Evolutionary conservation across 192 early-diverging fungal genomes (phyloP).

Genomic region (Coemansia sp.): DNA sequence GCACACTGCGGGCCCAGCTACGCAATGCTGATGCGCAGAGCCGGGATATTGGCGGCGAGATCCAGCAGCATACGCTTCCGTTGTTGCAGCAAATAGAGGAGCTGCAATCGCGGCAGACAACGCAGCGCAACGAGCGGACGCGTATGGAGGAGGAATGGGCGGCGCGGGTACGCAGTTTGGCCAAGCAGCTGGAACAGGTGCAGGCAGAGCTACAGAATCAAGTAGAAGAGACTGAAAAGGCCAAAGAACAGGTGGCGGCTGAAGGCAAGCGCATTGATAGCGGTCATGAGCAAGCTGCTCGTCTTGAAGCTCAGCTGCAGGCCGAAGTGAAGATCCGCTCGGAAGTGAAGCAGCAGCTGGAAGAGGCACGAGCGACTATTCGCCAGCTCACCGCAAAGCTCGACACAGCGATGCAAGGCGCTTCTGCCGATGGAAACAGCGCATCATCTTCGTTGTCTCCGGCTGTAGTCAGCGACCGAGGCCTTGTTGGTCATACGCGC

Average conservation of each 20-base stretch:
- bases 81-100: conserved; percentile 54
- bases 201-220: conserved; percentile 15
- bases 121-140: conserved; percentile 30
- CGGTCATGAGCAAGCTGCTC: conserved; percentile 11
- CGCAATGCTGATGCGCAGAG: conserved; percentile 32
- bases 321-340: conserved; percentile 35
- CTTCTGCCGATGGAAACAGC: conserved; percentile 2
- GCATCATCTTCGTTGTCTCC: neutral
- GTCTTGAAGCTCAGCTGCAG: conserved; percentile 71
- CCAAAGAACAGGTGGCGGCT: conserved; percentile 1
- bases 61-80: conserved; percentile 50
- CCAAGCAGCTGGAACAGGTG: conserved; percentile 18
- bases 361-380: conserved; percentile 23
- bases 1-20: conserved; percentile 39
- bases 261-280: conserved; percentile 19
- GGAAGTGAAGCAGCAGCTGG: conserved; percentile 48
- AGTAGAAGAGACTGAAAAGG: conserved; percentile 3
- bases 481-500: conserved; percentile 19
- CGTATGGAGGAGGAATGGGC: conserved; percentile 32
- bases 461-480: neutral
- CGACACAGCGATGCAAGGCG: conserved; percentile 16
- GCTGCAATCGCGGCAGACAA: conserved; percentile 33
- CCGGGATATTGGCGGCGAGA: conserved; percentile 29
- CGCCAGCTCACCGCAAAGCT: conserved; percentile 24
- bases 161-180: conserved; percentile 16